Evolutionary conservation across 179 eudicot genomes (phyloP).

Genomic region (Camellia oleifera): DNA sequence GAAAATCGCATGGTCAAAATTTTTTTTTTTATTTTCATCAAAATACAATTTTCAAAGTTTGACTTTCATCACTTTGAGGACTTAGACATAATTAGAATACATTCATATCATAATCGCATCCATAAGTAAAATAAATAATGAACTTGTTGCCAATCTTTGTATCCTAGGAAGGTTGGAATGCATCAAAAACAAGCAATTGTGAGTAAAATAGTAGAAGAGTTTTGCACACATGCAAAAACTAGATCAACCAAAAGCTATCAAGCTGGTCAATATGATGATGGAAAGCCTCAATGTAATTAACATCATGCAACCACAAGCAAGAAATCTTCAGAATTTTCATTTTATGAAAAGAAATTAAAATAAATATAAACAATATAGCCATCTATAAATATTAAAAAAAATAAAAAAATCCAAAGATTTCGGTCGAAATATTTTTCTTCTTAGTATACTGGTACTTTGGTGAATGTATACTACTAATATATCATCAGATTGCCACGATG

Average conservation of each 20-base stretch:
- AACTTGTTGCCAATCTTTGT: slow-evolving; percentile 57
- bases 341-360: too few relatives aligned
- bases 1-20: background rate
- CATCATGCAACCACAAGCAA: background rate
- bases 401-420: too few relatives aligned
- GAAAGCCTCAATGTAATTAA: background rate
- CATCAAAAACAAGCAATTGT: slow-evolving; percentile 20
- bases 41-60: background rate
- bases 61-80: background rate
- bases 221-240: background rate
- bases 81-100: slow-evolving; percentile 24
- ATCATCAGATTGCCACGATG: too few relatives aligned
- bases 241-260: background rate
- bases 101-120: slow-evolving; percentile 90
- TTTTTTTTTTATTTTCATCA: too few relatives aligned
- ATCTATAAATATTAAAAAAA: too few relatives aligned
- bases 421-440: too few relatives aligned
- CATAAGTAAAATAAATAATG: slow-evolving; percentile 90
- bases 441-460: too few relatives aligned
- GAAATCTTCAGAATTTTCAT: background rate
- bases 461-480: too few relatives aligned
- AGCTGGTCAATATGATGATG: background rate
- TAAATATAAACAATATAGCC: too few relatives aligned
- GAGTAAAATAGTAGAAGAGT: slow-evolving; percentile 4
- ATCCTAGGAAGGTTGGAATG: slow-evolving; percentile 89